A percentile compares a stretch with the other conserved stretches of the same genome.
phyloP scores from a whole-genome alignment of 2,329 filamentous ascomycete species.

The Celoporthe dispersa region DNA sequence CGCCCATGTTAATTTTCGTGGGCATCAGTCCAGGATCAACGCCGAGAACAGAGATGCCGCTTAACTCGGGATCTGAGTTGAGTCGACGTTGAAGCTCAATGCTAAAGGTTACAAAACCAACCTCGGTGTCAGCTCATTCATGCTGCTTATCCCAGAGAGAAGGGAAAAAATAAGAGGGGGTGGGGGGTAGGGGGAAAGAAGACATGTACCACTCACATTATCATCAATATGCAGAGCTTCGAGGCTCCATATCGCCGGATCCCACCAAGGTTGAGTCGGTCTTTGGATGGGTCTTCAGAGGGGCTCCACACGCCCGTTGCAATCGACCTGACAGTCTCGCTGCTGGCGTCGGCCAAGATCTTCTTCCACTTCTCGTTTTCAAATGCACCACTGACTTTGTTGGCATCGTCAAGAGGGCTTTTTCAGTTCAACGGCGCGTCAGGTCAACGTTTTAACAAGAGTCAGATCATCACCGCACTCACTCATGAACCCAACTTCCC shows the following conservation, averaged over 20 bases:
- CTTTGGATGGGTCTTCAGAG: constrained; percentile 8
- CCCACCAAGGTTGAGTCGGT: constrained; percentile 28
- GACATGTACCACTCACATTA: constrained; percentile 33
- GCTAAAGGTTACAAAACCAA: constrained; percentile 8
- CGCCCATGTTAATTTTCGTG: constrained; percentile 25
- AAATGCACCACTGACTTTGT: constrained; percentile 12
- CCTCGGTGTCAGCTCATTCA: constrained; percentile 24
- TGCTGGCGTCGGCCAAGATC: constrained; percentile 9
- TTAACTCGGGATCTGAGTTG: constrained; percentile 26
- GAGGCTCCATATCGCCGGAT: constrained; percentile 40
- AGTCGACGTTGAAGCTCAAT: constrained; percentile 35
- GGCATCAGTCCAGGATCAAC: constrained; percentile 42
- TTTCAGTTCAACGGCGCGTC: too few relatives aligned
- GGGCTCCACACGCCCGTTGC: too few relatives aligned
- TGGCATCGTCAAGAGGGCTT: constrained; percentile 10
- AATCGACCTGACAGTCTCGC: not conserved
- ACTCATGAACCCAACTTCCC: constrained; percentile 30
- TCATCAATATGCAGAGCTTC: constrained; percentile 41
- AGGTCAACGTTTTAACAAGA: too few relatives aligned
- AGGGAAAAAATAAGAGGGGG: too few relatives aligned
- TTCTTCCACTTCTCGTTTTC: not conserved
- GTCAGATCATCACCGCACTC: too few relatives aligned
- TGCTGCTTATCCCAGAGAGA: too few relatives aligned
- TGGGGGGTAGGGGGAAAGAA: too few relatives aligned
- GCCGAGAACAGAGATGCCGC: constrained; percentile 36